Evolutionary conservation across 176 grass and related monocot species (phyloP).

Genomic region (Oryza nivara): DNA sequence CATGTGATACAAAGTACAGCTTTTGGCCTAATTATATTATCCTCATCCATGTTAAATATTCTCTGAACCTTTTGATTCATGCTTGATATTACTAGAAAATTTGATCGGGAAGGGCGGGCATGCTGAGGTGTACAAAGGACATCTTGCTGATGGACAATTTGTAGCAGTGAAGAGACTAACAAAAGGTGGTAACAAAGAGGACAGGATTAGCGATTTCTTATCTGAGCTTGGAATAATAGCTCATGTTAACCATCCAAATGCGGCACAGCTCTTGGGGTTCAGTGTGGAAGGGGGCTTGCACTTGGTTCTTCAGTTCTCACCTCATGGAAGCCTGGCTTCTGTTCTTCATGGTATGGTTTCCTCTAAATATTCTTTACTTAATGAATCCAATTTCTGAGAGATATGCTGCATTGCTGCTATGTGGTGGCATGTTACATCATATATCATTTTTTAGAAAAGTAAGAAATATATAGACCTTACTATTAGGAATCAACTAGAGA

Average conservation of each 20-base stretch:
- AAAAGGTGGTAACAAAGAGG: conserved; percentile 82
- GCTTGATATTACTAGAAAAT: conserved; percentile 61
- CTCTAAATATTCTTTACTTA: conserved; percentile 27
- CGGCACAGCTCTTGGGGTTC: conserved; percentile 96
- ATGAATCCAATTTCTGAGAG: neutral
- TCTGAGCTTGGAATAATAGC: conserved; percentile 99
- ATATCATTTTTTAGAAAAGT: neutral
- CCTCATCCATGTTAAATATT: conserved; percentile 2
- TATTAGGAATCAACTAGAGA: neutral
- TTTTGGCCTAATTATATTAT: neutral
- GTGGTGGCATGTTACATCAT: neutral
- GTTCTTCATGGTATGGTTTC: conserved; percentile 82
- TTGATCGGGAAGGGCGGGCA: conserved; percentile 96
- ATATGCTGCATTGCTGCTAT: neutral
- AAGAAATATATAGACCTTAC: neutral
- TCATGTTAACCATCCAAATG: conserved; percentile 96
- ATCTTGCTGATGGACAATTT: conserved; percentile 71
- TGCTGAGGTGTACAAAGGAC: conserved; percentile 90
- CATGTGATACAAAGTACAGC: neutral
- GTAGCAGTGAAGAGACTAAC: conserved; percentile 93
- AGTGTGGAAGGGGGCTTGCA: conserved; percentile 85
- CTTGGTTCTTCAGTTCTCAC: conserved; percentile 88
- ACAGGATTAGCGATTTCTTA: conserved; percentile 82
- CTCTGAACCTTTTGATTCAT: conserved; percentile 34
- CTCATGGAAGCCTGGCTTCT: conserved; percentile 94